Base-by-base conservation (phyloP, 2,329 filamentous ascomycete genomes). In the Aspergillus brunneoviolaceus region DNA sequence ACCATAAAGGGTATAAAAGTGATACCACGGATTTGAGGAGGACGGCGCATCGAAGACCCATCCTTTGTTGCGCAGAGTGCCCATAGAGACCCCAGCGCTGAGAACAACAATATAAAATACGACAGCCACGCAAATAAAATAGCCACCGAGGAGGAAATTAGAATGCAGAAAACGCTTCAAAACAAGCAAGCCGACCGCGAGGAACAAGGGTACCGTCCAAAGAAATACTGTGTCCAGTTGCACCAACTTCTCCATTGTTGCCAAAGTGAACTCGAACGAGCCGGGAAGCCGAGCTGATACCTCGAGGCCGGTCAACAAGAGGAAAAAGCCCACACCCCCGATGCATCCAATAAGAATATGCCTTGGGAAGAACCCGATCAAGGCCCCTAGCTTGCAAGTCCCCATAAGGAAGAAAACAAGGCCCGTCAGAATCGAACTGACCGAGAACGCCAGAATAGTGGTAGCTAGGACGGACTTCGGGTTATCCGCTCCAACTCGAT, bases 291-390 rank as follows among this genome's bases (percentile, higher is more conserved):
- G 87, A 25, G 93, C 94, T 23, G 93, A 96, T 9, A 99, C 94
- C 71, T 98, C 94, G 59, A 99, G 86, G 25, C 92, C 95, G 6
- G 95, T 99, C 55, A 91, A 87, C 54, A 97, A 82, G 21, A 99
- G 82, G 76, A 99, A 99, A 84, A 92, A 96, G 5, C 95, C 95
- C 9, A 99, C 95, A 63, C 95, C 95, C 49, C 95, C 95, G 66
- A 99, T 98, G 71, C 95, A 99, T 57, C 95, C 95, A 63, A 97
- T 96, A 33, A 99, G 80, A 67, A 99, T 99, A 68, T 96, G 94
- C 49, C 95, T 87, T 5, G 95, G 95, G 68, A 99, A 98, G 78
- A 99, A 99, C 60, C 93, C 95, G 62, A 98, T 92, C 63, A 99
- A 86, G 63, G 93, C 96, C 33, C 95, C 95, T 57, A 98, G 86